Base-by-base conservation (phyloP, 2,329 filamentous ascomycete species). In the Hirsutella minnesotensis region DNA sequence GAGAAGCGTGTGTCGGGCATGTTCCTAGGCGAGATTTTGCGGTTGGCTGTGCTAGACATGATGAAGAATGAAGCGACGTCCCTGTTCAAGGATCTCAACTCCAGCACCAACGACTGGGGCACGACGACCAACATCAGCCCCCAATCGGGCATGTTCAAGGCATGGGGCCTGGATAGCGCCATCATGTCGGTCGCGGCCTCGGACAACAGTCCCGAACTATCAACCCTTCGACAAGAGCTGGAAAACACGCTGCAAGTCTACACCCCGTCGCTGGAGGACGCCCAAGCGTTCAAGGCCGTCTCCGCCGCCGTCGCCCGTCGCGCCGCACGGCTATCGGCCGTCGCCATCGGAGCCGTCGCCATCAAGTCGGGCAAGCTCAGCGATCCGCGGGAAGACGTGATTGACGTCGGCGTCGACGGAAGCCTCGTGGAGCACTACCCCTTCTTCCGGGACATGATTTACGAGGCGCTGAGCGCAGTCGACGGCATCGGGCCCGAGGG, bases 1-100 rank as follows among this genome's bases (percentile, higher is more conserved):
- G 92, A 98, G 69, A 98, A 98, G 74, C 84, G 90, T 39, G 83
- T 98, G 15, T 95, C 88, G 1, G 92, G 92, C 60, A 96, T 98
- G 90, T 98, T 96, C 68, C 65, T 98, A 39, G 92, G 92, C 43
- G 92, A 98, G 63, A 89, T 96, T 49, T 73, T 95, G 43, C 83
- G 92, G 43, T 73, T 86, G 37, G 80, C 81, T 15, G 67, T 95
- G 19, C 61, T 92, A 40, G 72, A 79, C 45, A 74, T 95, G 59
- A 68, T 89, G 55, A 74, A 83, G 53, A 74, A 86, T 51, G 70
- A 79, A 22, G 61, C 72, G 1, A 66, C 83, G 7, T 71, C 79
- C 3, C 73, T 95, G 30, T 94, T 95, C 74, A 76, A 73, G 53
- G 84, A 89, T 53, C 73, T 76, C 44, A 80, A 85, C 64, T 83